Conservation (phyloP, 495 filamentous ascomycete genomes). For the Neurospora discreta region DNA sequence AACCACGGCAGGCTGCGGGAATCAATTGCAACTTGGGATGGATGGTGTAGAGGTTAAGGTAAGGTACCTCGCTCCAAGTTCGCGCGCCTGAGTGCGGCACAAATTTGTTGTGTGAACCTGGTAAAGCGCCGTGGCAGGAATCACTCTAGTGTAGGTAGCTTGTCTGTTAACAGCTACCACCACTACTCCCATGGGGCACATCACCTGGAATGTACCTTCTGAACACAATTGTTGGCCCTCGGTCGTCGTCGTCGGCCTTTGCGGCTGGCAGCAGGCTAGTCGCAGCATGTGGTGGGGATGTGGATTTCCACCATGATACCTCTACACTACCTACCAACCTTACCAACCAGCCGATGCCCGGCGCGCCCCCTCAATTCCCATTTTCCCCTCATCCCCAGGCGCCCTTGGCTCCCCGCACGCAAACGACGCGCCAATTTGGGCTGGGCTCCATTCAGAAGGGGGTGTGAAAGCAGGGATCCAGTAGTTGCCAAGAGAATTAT, state of each 20-base stretch:
- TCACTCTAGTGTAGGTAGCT: not conserved
- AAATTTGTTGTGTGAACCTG: not conserved
- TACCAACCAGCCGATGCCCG: not conserved
- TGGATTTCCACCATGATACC: not conserved
- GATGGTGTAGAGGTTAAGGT: not conserved
- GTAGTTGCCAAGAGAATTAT: not conserved
- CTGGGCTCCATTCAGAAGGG: not conserved
- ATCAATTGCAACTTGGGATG: not conserved
- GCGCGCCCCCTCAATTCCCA: not conserved
- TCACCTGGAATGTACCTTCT: not conserved
- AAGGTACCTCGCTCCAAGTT: not conserved
- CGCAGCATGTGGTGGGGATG: not conserved
- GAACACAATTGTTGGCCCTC: not conserved
- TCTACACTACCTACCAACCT: no score
- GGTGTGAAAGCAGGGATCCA: not conserved
- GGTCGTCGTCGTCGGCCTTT: not conserved
- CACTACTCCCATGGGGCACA: not conserved
- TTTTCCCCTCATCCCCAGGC: not conserved
- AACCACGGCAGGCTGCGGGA: not conserved
- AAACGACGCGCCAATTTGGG: not conserved
- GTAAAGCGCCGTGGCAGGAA: not conserved
- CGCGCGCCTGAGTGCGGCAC: not conserved
- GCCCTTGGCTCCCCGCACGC: not conserved
- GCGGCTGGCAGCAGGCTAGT: not conserved
- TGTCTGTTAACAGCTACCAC: not conserved